phyloP scores from a whole-genome alignment of 148 eudicot species.

The Camellia sinensis region DNA sequence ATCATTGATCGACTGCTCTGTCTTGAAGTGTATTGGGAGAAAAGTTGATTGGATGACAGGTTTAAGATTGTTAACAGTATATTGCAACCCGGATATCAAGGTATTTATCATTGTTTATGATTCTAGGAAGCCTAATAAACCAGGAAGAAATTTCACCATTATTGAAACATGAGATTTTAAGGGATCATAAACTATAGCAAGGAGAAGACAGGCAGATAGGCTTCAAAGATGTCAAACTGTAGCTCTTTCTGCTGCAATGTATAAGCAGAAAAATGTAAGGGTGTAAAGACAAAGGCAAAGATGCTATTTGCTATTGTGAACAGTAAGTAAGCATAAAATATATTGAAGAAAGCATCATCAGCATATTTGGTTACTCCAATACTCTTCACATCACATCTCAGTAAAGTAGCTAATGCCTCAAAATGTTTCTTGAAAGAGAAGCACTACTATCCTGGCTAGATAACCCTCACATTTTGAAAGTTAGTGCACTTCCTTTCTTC shows the following conservation, averaged over 20 bases:
- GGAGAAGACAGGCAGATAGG: not conserved
- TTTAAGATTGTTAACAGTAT: slow-evolving; percentile 11
- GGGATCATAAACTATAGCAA: not conserved
- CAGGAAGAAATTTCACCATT: not conserved
- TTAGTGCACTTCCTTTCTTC: not conserved
- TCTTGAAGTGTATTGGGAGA: slow-evolving; percentile 12
- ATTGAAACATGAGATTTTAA: not conserved
- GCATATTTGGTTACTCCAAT: not conserved
- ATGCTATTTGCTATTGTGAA: not conserved
- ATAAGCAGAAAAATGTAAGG: not conserved
- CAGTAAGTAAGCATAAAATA: not conserved
- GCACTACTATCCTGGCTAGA: not conserved
- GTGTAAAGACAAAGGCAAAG: not conserved
- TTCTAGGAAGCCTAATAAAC: not conserved
- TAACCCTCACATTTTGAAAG: not conserved
- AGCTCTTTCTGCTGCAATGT: slow-evolving; percentile 4
- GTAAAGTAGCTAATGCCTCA: not conserved
- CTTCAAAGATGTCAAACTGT: not conserved
- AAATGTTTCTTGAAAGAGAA: not conserved
- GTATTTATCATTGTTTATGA: slow-evolving; percentile 16
- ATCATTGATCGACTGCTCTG: slow-evolving; percentile 32
- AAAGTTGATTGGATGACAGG: not conserved
- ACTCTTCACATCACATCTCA: not conserved
- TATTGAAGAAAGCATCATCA: not conserved
- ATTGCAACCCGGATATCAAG: slow-evolving; percentile 14